These are phyloP conservation scores for Podospora pseudopauciseta DNA, from an alignment of 495 filamentous ascomycete species.

Conservation along the genomic window DNA sequence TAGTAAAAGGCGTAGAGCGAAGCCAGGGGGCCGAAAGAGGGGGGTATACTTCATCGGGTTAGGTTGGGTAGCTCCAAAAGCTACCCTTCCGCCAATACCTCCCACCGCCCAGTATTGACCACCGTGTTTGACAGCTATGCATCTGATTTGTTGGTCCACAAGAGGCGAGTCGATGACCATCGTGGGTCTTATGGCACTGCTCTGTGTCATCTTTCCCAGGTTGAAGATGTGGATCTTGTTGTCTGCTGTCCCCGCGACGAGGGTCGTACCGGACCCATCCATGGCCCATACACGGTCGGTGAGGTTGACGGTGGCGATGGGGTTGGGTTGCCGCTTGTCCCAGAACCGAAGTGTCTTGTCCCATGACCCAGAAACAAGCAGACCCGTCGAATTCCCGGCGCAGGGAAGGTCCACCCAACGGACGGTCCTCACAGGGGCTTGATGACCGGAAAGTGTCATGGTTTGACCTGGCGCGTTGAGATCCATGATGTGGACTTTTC, in stretches of 20 bases:
- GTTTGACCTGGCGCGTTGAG: slow-evolving; percentile 49
- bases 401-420: slow-evolving; percentile 63
- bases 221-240: slow-evolving; percentile 85
- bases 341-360: slow-evolving; percentile 90
- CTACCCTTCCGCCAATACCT: slow-evolving; percentile 84
- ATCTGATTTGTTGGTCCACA: slow-evolving; percentile 75
- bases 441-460: slow-evolving; percentile 67
- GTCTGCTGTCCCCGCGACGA: slow-evolving; percentile 83
- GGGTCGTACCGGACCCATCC: slow-evolving; percentile 72
- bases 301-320: slow-evolving; percentile 62
- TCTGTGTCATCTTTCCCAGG: slow-evolving; percentile 51
- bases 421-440: slow-evolving; percentile 65
- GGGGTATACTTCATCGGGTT: slow-evolving; percentile 67
- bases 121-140: slow-evolving; percentile 80
- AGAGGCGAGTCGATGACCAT: slow-evolving; percentile 81
- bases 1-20: neutral
- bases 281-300: slow-evolving; percentile 84
- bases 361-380: slow-evolving; percentile 83
- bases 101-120: slow-evolving; percentile 81
- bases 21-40: neutral
- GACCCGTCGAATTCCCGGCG: slow-evolving; percentile 41
- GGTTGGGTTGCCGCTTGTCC: slow-evolving; percentile 59
- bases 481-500: slow-evolving; percentile 72
- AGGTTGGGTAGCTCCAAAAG: slow-evolving; percentile 84
- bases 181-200: slow-evolving; percentile 63